A percentile compares a stretch with the other conserved stretches of the same genome.
phyloP scores from a whole-genome alignment of 768 basidiomycete species.

The Butyriboletus loyo region DNA sequence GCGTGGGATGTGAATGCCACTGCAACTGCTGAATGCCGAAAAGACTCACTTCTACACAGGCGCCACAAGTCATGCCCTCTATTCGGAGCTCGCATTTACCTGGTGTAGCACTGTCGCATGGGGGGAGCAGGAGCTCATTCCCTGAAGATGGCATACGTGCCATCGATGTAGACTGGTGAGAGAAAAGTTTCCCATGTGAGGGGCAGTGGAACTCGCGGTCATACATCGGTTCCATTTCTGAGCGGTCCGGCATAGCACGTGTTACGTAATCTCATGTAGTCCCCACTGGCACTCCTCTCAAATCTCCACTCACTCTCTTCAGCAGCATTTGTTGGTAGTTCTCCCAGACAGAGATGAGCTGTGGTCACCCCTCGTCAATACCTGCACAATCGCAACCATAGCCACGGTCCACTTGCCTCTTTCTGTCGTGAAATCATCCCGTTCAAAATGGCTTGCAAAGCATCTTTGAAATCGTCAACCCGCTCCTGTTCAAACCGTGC shows the following conservation, averaged over 20 bases:
- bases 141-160: slow-evolving; percentile 12
- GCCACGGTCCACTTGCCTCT: slow-evolving; percentile 45
- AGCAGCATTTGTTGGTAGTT: slow-evolving; percentile 72
- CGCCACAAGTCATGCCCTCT: slow-evolving; percentile 88
- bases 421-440: slow-evolving; percentile 86
- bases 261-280: slow-evolving; percentile 8
- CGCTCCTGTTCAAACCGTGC: slow-evolving; percentile 91
- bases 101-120: slow-evolving; percentile 14
- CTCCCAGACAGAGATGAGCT: slow-evolving; percentile 82
- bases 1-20: background rate
- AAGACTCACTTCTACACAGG: slow-evolving; percentile 76
- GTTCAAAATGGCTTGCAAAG: slow-evolving; percentile 79
- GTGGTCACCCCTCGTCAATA: slow-evolving; percentile 1
- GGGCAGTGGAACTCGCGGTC: too few species aligned
- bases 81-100: slow-evolving; percentile 76
- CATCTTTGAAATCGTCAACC: slow-evolving; percentile 87
- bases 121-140: slow-evolving; percentile 25
- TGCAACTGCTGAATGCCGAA: background rate
- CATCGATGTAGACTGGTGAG: slow-evolving; percentile 5
- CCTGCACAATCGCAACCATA: background rate
- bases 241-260: background rate
- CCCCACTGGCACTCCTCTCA: background rate
- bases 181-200: too few species aligned
- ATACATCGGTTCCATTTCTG: slow-evolving; percentile 4
- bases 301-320: slow-evolving; percentile 36